Evolutionary conservation across 2,329 filamentous ascomycete species (phyloP), one percentile per base, ranked within the genome.

Genomic region (Beauveria pseudobassiana): DNA sequence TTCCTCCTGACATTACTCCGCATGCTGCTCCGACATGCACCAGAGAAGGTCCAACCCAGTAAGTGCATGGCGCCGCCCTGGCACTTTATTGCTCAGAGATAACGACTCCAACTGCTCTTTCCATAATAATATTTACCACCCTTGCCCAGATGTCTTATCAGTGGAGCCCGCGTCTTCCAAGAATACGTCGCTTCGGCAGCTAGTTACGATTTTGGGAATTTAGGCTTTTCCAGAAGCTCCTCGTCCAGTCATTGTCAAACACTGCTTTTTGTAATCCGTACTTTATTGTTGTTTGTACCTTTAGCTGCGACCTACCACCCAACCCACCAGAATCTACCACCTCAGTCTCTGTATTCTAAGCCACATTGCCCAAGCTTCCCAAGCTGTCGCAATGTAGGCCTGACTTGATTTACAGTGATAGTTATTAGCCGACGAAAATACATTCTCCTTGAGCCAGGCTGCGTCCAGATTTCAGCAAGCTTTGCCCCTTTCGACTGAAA

Each of bases 11-110:
- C 7, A 8, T 12, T 58, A 20, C 57, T 60, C 57, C 57, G 49
- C 57, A 59, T 51, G 24, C 34, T 34, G 53, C 53, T 34, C 53
- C 53, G n/a, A 22, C 18, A 10, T 22, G 52, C 34, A 38, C 34
- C n/a, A 56, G 53, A 34, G 40, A 42, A 24, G 26, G 57, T 46
- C 34, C 12, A 34, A 46, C 57, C 40, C 14, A 60, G 45, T 34
- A 42, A 22, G 56, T n/a, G 12, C 40, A 34, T 26, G 24, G 34
- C 56, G 42, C 45, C 10, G 57, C 57, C 38, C 26, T 45, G 49
- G 20, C 34, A 26, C 20, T 43, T 22, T 51, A 60, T 60, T 60
- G 57, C 57, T 46, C 57, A 60, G 57, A 60, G 57, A 60, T 60
- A 60, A 60, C 57, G 40, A 60, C 57, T 42, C 46, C 46, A 50